Evolutionary conservation across 495 filamentous ascomycete species (phyloP), one percentile per base, ranked within the genome.

Genomic region (Aspergillus ellipticus): DNA sequence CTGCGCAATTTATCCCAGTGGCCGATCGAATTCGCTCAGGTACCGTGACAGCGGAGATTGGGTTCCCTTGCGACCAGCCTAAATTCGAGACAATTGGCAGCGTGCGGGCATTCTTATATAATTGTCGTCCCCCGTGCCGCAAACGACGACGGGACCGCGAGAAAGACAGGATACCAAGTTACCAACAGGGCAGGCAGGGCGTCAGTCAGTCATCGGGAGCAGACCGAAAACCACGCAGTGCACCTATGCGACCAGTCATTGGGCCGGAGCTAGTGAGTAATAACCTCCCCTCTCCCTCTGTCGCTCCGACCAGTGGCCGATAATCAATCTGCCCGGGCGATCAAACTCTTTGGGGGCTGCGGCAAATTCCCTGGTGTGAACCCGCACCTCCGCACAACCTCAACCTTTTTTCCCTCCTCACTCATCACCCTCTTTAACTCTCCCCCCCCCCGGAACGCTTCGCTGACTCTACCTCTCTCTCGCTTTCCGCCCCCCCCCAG

Each of bases 271-370:
- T 39, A 39, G 35, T 39, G 35, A 39, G 35, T 39, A 39, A 39
- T 39, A 39, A 39, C n/a, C n/a, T n/a, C 35, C 13, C 13, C 35
- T 13, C 35, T 13, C 31, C 31, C 31, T 13, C 31, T 13, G 9
- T 13, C 54, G 48, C 50, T 62, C 62, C 62, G 65, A 70, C 45
- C 52, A 33, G 58, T 66, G 57, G 65, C 65, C 67, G 61, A 66
- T 61, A 49, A 63, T 66, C 66, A 61, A 31, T 55, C 54, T 45
- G n/a, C n/a, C n/a, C n/a, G 47, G 49, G 17, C 39, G 49, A 53
- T 54, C 59, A 35, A 54, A 53, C 53, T 49, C 50, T 61, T 62
- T 31, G 61, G 52, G 50, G 54, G 49, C 17, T 48, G 58, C 55
- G 49, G 58, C 58, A 59, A 61, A 63, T 57, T 58, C 43, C 52